Evolutionary conservation across 331 rosid species (phyloP).

Genomic region (Pyracantha coccinea): DNA sequence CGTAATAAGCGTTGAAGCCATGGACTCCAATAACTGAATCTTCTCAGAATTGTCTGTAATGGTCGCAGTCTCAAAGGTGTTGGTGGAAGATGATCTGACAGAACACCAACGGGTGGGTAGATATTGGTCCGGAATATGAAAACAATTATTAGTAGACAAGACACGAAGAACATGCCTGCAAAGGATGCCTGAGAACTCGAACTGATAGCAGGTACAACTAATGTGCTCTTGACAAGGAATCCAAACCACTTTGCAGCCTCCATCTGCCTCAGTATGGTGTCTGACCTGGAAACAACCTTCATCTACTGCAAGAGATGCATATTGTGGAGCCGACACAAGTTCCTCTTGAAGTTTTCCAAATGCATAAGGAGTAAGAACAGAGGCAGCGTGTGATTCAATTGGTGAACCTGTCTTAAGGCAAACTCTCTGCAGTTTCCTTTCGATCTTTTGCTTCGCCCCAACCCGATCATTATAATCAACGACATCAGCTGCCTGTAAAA

Average conservation of each 20-base stretch:
- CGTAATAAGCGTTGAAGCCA: conserved; percentile 47
- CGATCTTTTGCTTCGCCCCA: conserved; percentile 67
- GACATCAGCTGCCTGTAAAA: conserved; percentile 48
- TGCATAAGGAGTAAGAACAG: conserved; percentile 70
- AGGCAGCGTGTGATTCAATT: conserved; percentile 79
- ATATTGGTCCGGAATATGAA: conserved; percentile 71
- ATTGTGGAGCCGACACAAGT: conserved; percentile 79
- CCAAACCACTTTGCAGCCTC: conserved; percentile 77
- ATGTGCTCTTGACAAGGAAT: conserved; percentile 74
- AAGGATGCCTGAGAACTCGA: conserved; percentile 72
- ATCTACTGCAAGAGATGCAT: conserved; percentile 60
- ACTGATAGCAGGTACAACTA: conserved; percentile 71
- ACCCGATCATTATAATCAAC: conserved; percentile 58
- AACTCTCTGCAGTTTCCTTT: conserved; percentile 55
- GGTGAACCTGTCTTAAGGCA: conserved; percentile 90
- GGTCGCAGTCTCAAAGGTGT: conserved; percentile 25
- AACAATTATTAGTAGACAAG: conserved; percentile 73
- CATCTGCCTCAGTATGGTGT: conserved; percentile 74
- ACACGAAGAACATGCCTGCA: conserved; percentile 72
- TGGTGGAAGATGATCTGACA: conserved; percentile 27
- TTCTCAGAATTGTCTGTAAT: conserved; percentile 49
- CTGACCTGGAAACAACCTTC: conserved; percentile 82
- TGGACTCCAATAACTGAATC: conserved; percentile 52
- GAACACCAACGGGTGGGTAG: conserved; percentile 59
- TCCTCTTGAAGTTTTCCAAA: conserved; percentile 75